phyloP scores from a whole-genome alignment of 441 rosid genomes.

The Euphorbia schlechtendalii region DNA sequence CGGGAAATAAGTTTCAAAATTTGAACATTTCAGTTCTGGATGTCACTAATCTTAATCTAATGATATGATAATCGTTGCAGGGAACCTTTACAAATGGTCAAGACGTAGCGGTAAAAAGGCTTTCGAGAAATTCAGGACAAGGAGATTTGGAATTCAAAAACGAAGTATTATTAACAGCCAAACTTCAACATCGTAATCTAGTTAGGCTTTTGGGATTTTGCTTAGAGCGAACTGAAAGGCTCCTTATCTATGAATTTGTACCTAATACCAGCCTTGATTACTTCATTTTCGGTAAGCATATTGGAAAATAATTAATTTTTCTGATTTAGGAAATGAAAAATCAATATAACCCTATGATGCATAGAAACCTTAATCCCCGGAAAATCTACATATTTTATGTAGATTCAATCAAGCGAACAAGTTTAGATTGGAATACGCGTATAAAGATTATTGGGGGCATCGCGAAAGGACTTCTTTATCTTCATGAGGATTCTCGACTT shows the following conservation, averaged over 20 bases:
- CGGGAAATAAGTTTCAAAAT: no score
- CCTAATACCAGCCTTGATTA: constrained; percentile 19
- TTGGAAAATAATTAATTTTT: no score
- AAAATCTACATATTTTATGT: no score
- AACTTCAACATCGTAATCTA: constrained; percentile 23
- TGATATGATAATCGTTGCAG: no score
- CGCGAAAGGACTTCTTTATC: constrained; percentile 54
- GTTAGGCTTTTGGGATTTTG: constrained; percentile 16
- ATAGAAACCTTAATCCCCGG: no score
- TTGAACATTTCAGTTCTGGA: no score
- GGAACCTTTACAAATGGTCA: constrained; percentile 12
- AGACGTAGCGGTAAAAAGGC: constrained; percentile 13
- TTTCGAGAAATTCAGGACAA: constrained; percentile 10
- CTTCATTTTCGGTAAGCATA: constrained; percentile 17
- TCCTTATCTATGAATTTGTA: constrained; percentile 24
- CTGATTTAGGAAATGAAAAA: no score
- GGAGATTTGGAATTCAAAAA: constrained; percentile 15
- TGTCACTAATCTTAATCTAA: no score
- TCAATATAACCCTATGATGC: no score
- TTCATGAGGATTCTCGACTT: constrained; percentile 57
- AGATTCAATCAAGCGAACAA: constrained; percentile 28
- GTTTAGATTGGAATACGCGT: constrained; percentile 44
- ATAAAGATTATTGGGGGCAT: constrained; percentile 46
- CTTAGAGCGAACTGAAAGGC: constrained; percentile 6
- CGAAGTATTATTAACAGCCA: constrained; percentile 16